Percentiles rank a stretch among this genome's conserved stretches.
Conservation (phyloP, 2,329 filamentous ascomycete genomes). For the Didymella keratinophila region DNA sequence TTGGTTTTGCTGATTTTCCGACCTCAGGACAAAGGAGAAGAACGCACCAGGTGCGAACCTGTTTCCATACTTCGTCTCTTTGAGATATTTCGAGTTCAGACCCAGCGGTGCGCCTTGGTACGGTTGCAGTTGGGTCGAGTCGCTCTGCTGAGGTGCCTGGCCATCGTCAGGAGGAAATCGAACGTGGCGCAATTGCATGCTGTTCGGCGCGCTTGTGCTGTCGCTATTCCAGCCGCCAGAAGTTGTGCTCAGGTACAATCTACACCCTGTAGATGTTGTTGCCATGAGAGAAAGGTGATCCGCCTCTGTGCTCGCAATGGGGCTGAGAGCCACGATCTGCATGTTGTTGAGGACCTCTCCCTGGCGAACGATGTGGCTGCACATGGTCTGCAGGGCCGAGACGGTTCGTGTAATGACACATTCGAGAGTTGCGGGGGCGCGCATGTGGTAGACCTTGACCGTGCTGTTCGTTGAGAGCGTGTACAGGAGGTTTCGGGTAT, state of each 20-base stretch:
- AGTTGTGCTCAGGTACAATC: constrained; percentile 90
- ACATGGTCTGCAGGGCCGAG: constrained; percentile 67
- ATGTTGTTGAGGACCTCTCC: constrained; percentile 73
- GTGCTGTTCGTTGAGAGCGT: constrained; percentile 87
- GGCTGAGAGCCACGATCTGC: constrained; percentile 82
- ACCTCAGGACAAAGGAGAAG: constrained; percentile 78
- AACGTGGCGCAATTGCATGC: constrained; percentile 97
- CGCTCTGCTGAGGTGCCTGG: constrained; percentile 29
- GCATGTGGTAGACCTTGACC: constrained; percentile 90
- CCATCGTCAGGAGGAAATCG: constrained; percentile 78
- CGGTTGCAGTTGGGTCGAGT: constrained; percentile 41
- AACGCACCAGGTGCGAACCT: constrained; percentile 89
- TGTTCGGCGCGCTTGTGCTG: constrained; percentile 76
- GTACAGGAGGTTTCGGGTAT: constrained; percentile 87
- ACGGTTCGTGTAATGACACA: constrained; percentile 65
- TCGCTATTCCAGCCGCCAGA: constrained; percentile 72
- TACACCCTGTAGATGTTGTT: constrained; percentile 86
- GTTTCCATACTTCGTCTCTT: constrained; percentile 56
- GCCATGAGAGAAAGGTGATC: constrained; percentile 88
- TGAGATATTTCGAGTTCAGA: constrained; percentile 39
- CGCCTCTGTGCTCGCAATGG: constrained; percentile 80
- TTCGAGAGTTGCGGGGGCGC: constrained; percentile 62
- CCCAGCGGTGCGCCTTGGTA: constrained; percentile 41
- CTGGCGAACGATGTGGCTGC: constrained; percentile 81
- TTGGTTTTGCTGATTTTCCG: constrained; percentile 67